Evolutionary conservation across 148 eudicot genomes (phyloP), one percentile per base, ranked within the genome.

Genomic region (Dianthus caryophyllus): DNA sequence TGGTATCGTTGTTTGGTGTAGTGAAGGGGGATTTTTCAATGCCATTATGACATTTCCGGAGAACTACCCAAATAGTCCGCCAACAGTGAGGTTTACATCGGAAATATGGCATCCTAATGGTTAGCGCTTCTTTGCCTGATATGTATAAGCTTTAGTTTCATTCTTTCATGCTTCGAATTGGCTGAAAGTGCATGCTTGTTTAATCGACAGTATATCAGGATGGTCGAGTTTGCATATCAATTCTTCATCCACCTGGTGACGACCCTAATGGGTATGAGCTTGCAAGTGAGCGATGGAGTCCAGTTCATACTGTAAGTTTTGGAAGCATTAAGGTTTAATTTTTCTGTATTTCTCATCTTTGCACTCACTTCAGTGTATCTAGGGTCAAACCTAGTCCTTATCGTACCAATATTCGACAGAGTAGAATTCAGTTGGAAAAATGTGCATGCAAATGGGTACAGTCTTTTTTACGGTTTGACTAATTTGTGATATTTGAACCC

Each of bases 211-310:
- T 95, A 73, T 95, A 95, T 51, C 25, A 80, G n/a, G 97, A 95
- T 68, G 99, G 99, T 0, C 88, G 83, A 73, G 99, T 95, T 60
- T 95, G 99, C 81, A 90, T 95, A 56, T 95, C 99, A 22, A 95
- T 95, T 66, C 96, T 95, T 65, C 99, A 95, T 76, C 97, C 99
- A 10, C 99, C 99, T 15, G 99, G 99, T 59, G 99, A 95, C 52
- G 99, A 95, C 67, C 99, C 99, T 27, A 95, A 88, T 77, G 99
- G 99, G 43, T 95, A 95, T 62, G 99, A 95, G 78, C 93, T 95
- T 65, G 97, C 99, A 72, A 95, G 99, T 75, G 99, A 95, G 78
- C 97, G 99, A n/a, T 95, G 99, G 99, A 80, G 89, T 18, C 99
- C 99, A 46, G 99, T 95, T 69, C 99, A 95, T 75, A 95, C 99